Conservation (phyloP, 306 rosid genomes). For the Vicia villosa region DNA sequence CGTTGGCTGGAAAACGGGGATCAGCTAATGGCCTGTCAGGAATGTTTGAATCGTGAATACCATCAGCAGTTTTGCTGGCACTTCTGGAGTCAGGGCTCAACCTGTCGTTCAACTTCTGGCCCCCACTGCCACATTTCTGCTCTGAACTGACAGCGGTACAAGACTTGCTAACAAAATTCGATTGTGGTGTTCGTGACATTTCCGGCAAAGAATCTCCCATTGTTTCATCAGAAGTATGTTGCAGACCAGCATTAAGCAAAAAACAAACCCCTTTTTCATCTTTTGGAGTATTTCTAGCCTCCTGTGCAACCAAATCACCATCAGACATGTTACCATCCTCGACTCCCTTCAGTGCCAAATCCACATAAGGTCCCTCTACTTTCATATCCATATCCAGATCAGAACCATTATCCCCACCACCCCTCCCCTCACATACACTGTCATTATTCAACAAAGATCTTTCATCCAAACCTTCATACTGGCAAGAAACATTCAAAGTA, state of each 20-base stretch:
- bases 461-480: constrained; percentile 25
- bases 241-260: constrained; percentile 35
- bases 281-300: constrained; percentile 13
- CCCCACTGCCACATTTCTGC: constrained; percentile 39
- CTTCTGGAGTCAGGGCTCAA: constrained; percentile 36
- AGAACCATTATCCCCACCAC: background rate
- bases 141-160: constrained; percentile 37
- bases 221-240: constrained; percentile 41
- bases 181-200: constrained; percentile 51
- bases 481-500: constrained; percentile 32
- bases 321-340: background rate
- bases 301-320: constrained; percentile 15
- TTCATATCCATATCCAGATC: background rate
- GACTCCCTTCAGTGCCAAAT: background rate
- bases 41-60: constrained; percentile 36
- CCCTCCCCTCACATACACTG: background rate
- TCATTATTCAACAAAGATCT: background rate
- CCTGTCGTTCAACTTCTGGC: constrained; percentile 44
- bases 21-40: constrained; percentile 39
- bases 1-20: constrained; percentile 35
- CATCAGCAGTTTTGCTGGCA: constrained; percentile 39
- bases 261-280: constrained; percentile 28
- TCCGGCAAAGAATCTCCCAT: constrained; percentile 59
- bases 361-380: background rate
- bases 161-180: constrained; percentile 53